Percentiles rank a stretch among this genome's conserved stretches.
phyloP scores from a whole-genome alignment of 148 eudicot species.

The Talinum fruticosum region DNA sequence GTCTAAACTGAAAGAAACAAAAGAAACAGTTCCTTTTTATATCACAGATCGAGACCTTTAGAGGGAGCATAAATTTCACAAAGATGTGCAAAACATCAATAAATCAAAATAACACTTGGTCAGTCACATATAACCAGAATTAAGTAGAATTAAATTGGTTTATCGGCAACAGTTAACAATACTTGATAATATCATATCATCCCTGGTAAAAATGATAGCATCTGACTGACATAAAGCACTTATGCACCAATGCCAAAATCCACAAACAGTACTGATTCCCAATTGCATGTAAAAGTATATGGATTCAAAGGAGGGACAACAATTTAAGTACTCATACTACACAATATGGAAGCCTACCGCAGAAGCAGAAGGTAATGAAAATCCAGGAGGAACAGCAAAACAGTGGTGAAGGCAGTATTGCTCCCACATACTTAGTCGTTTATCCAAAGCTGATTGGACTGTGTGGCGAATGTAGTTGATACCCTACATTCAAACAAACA shows the following conservation, averaged over 20 bases:
- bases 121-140: neutral
- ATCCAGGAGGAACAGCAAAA: slow-evolving; percentile 64
- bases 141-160: neutral
- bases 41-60: neutral
- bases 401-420: slow-evolving; percentile 60
- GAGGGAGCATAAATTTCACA: neutral
- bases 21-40: too few relatives aligned
- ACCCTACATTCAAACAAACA: slow-evolving; percentile 41
- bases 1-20: too few relatives aligned
- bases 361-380: slow-evolving; percentile 48
- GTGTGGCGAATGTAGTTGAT: slow-evolving; percentile 35
- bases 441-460: slow-evolving; percentile 53
- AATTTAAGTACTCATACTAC: neutral
- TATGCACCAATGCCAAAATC: neutral
- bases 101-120: neutral
- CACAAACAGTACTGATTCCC: neutral
- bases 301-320: neutral
- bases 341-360: slow-evolving; percentile 35
- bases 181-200: too few relatives aligned
- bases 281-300: neutral
- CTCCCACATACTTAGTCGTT: slow-evolving; percentile 65
- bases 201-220: too few relatives aligned
- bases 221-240: neutral
- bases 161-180: neutral
- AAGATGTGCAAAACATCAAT: neutral